Base-by-base conservation (phyloP, 495 filamentous ascomycete species). In the Neohortaea acidophila region DNA sequence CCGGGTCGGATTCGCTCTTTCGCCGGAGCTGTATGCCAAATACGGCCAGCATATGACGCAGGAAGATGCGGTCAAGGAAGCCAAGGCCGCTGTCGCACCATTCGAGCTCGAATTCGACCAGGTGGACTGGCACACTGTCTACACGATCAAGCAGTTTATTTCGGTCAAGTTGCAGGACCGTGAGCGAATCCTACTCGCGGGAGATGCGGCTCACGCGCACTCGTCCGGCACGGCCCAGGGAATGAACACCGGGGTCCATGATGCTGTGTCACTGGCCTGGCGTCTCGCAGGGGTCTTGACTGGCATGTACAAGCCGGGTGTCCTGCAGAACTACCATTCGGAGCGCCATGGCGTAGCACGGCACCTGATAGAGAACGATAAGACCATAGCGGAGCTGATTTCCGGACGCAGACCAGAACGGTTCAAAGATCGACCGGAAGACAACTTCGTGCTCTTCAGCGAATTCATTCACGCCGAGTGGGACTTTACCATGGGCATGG, bases 151-250 rank as follows among this genome's bases (percentile, higher is more conserved):
- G 20, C 38, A 41, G 38, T 30, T 33, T 20, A 30, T 41, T 13
- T 27, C 38, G 4, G 38, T 20, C 5, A 29, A 22, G 11, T 21
- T 41, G 13, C 38, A 41, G 21, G 38, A 41, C 14, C 38, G 38
- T 8, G 27, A 33, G 22, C 21, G 38, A 19, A 41, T 47, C 20
- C 24, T 43, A 11, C 7, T 47, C 4, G 43, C 30, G 2, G 43
- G 43, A 12, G 43, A 47, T 30, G 39, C 39, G 4, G 38, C 38
- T 2, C 43, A 47, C 23, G 36, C 38, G 3, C 39, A 47, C 22
- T 24, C 20, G 8, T 22, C 28, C 11, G 30, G 28, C 18, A 17
- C 38, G 26, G 27, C 28, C 28, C 28, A 31, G 17, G 28, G 28
- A 13, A 31, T 31, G 28, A 31, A 31, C 28, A 31, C 28, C 4